phyloP scores from a whole-genome alignment of 2,329 filamentous ascomycete genomes.

The Aspergillus hortae region DNA sequence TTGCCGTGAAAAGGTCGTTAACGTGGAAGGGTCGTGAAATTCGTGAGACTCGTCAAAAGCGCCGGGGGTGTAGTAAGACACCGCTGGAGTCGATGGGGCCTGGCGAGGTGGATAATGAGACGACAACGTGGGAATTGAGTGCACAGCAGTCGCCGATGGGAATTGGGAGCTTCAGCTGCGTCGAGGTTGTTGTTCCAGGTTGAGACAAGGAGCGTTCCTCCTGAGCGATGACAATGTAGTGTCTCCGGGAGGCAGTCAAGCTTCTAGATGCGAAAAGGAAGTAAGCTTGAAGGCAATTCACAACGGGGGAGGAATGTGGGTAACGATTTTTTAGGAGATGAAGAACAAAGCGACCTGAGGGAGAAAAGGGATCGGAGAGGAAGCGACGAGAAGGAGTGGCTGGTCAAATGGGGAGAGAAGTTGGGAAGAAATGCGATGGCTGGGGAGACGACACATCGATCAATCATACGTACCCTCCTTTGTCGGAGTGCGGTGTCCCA shows the following conservation, averaged over 20 bases:
- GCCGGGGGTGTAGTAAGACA: constrained; percentile 42
- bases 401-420: constrained; percentile 24
- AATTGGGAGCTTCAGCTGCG: not conserved
- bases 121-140: constrained; percentile 29
- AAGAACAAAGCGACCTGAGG: constrained; percentile 10
- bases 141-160: not conserved
- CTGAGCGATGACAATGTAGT: constrained; percentile 7
- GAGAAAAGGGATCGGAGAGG: constrained; percentile 5
- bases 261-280: constrained; percentile 3
- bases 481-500: too few species aligned
- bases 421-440: constrained; percentile 37
- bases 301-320: constrained; percentile 23
- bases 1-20: constrained; percentile 43
- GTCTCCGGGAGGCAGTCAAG: constrained; percentile 7
- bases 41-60: constrained; percentile 54
- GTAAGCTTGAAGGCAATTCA: constrained; percentile 10
- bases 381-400: constrained; percentile 18
- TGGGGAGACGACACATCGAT: constrained; percentile 24
- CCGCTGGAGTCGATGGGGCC: constrained; percentile 26
- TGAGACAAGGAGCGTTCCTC: constrained; percentile 1
- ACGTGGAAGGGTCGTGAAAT: constrained; percentile 47
- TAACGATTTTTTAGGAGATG: constrained; percentile 10
- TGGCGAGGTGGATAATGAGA: constrained; percentile 21
- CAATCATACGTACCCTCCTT: not conserved
- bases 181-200: not conserved